Base-by-base conservation (phyloP, 129 eudicot species). In the Calendula officinalis region DNA sequence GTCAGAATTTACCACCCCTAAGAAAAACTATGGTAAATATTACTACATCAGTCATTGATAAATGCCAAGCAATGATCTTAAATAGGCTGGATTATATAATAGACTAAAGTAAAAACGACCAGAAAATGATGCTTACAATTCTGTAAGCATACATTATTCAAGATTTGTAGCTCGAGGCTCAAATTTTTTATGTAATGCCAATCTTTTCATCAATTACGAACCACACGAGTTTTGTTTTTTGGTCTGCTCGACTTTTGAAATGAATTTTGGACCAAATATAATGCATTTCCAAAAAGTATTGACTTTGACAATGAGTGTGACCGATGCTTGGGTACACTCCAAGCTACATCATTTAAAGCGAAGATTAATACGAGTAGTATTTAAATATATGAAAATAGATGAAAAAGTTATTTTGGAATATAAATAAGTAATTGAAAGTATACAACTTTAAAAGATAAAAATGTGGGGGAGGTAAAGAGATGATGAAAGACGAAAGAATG, bases 251-350 rank as follows among this genome's bases (percentile, higher is more conserved):
- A 27, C 37, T 49, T 59, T 36, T 5, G 3, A 69, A 46, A 59
- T 58, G 49, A 47, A 47, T 12, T 45, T 14, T 60, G 22, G 13
- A 60, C 69, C 69, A 50, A 60, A 30, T 50, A 50, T 70, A 49
- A 50, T 71, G 75, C 75, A 61, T 27, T 15, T 59, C 60, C 15
- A 17, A 48, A 71, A 70, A 38, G 75, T 27, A 60, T 6, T 60
- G 68, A 70, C 39, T 60, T 60, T 56, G 75, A 70, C 61, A 10
- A 46, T 30, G 50, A 59, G n/a, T 49, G 69, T 48, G 75, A 50
- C 75, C 54, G 45, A 60, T 49, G 42, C 30, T 68, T 17, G 30
- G 60, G 14, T 47, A 22, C 30, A 22, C 30, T 22, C 27, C 6
- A 62, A 62, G 52, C 30, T 22, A 22, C 30, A 22, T 22, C 1